These are phyloP conservation scores for Claviceps digitariae DNA, from an alignment of 2,329 filamentous ascomycete species.

Conservation along the genomic window DNA sequence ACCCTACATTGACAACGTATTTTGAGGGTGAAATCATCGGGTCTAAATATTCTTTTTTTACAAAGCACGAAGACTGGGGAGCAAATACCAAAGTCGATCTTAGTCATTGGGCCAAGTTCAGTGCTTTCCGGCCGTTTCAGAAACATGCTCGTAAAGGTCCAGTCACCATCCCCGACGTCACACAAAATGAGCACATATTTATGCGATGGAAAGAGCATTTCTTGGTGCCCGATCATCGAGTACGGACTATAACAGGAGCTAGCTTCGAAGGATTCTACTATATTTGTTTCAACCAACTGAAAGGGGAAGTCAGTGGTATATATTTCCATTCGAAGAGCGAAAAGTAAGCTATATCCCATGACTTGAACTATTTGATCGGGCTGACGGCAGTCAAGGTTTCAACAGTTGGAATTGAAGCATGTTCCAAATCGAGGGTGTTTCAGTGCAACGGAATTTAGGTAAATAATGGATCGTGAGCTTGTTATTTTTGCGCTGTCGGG, in stretches of 20 bases:
- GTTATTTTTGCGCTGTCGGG: neutral
- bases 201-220: conserved; percentile 99
- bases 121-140: conserved; percentile 64
- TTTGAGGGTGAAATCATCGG: conserved; percentile 98
- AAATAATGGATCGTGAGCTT: conserved; percentile 7
- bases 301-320: conserved; percentile 78
- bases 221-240: conserved; percentile 84
- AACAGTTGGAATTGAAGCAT: conserved; percentile 84
- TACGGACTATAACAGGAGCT: conserved; percentile 80
- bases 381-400: conserved; percentile 51
- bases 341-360: conserved; percentile 49
- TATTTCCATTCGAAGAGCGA: conserved; percentile 98
- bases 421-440: conserved; percentile 75
- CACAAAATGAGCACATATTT: conserved; percentile 78
- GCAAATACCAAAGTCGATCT: conserved; percentile 84
- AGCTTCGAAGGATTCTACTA: conserved; percentile 99
- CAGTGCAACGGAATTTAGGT: conserved; percentile 69
- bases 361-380: neutral
- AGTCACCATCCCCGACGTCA: conserved; percentile 50
- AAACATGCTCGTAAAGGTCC: conserved; percentile 45
- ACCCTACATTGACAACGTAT: conserved; percentile 94
- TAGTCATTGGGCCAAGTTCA: conserved; percentile 85
- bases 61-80: conserved; percentile 80
- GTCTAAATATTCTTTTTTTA: conserved; percentile 85
- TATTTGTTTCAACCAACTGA: conserved; percentile 92